These are phyloP conservation scores for Leccinum ochraceum DNA, from an alignment of 768 basidiomycete species.

Conservation along the genomic window DNA sequence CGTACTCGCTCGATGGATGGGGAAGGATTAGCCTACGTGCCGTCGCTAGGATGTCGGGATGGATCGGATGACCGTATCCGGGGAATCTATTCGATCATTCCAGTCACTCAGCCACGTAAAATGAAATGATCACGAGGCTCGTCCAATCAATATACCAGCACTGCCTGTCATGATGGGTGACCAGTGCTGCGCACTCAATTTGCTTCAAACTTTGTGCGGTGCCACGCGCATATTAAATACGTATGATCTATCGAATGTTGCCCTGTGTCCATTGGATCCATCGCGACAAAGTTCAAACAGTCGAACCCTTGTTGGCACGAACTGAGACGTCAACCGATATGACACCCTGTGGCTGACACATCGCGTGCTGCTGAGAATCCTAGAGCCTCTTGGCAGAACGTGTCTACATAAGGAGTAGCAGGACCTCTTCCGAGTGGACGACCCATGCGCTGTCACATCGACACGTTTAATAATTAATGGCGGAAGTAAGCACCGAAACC, in stretches of 20 bases:
- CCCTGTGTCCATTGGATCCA: not conserved
- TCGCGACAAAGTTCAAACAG: slow-evolving; percentile 6
- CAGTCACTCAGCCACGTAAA: slow-evolving; percentile 1
- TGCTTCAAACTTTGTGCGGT: not conserved
- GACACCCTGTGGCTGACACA: slow-evolving; percentile 12
- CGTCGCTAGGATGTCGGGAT: not conserved
- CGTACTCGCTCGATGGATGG: not conserved
- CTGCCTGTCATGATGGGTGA: slow-evolving; percentile 3
- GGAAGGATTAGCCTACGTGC: not conserved
- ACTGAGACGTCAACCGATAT: slow-evolving; percentile 3
- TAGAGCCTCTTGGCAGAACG: not conserved
- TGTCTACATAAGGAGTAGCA: not conserved
- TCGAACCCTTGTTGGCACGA: not conserved
- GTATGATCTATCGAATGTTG: slow-evolving; percentile 1
- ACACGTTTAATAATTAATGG: slow-evolving; percentile 7
- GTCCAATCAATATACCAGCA: not conserved
- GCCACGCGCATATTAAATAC: slow-evolving; percentile 3
- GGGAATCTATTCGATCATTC: not conserved
- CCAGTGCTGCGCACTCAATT: not conserved
- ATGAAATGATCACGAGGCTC: not conserved
- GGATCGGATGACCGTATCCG: not conserved
- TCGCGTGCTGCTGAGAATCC: not conserved
- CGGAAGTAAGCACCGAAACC: slow-evolving; percentile 9
- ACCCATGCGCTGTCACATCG: slow-evolving; percentile 2
- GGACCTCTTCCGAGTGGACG: not conserved